Base-by-base conservation (phyloP, 2,329 filamentous ascomycete genomes). In the Colletotrichum lindemuthianum region DNA sequence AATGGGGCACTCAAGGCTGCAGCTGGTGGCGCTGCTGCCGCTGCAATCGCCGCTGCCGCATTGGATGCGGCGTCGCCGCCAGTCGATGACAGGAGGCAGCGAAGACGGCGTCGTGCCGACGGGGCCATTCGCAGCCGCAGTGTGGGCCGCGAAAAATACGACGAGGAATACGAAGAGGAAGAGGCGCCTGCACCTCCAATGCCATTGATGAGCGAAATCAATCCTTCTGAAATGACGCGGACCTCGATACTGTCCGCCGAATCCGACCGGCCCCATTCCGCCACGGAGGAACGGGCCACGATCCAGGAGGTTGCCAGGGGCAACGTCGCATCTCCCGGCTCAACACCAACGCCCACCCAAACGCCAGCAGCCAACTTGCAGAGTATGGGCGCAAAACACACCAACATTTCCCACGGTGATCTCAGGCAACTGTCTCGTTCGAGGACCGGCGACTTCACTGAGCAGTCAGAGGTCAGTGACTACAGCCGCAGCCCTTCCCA, bases 171-270 rank as follows among this genome's bases (percentile, higher is more conserved):
- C 43, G 85, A 85, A 6, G 81, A 85, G 2, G 80, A 86, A 64
- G 84, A 87, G 55, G 86, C 92, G 12, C 82, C 82, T 9, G 76
- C 78, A 6, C 90, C 93, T 7, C 92, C 92, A 6, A 93, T 97
- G 90, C 95, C 95, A 3, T 84, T 97, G 67, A 90, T 91, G 76
- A 97, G 94, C 76, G 92, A 93, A 60, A 87, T 97, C 61, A 91
- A 92, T 69, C 88, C 91, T 45, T 97, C 95, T 0, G 94, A 97
- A 55, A 78, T 97, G 59, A 98, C 95, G 0, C 86, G 95, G 70
- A 91, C 91, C 13, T 97, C 95, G 0, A 92, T 98, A 58, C 79
- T 96, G 15, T 96, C 94, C 6, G 91, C 92, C 36, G 89, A 91
- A 34, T 92, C 92, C 0, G 92, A 92, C 68, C 82, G 88, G 55